Conservation (phyloP, 176 grass and related monocot genomes). For the Rhipidocladum racemiflorum region DNA sequence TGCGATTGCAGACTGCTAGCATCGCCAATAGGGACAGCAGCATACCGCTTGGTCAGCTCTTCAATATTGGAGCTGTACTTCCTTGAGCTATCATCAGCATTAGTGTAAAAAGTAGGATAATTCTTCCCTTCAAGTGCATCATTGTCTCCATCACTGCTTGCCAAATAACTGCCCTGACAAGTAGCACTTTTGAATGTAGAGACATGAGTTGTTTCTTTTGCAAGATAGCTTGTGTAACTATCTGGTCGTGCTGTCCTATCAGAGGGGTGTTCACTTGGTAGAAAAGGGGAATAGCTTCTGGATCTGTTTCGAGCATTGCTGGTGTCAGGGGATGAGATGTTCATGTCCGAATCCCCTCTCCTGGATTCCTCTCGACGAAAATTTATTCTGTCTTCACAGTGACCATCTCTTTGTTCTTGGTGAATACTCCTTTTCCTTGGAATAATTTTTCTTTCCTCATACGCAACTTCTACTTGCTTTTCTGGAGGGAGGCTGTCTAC, state of each 20-base stretch:
- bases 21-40: background rate
- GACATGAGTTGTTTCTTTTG: background rate
- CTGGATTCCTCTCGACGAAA: background rate
- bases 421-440: background rate
- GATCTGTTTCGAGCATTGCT: conserved; percentile 26
- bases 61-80: conserved; percentile 18
- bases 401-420: background rate
- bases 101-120: background rate
- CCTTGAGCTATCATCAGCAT: conserved; percentile 26
- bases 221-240: background rate
- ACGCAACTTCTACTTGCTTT: conserved; percentile 57
- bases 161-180: conserved; percentile 25
- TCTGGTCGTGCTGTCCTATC: background rate
- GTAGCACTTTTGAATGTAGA: background rate
- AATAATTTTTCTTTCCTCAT: conserved; percentile 37
- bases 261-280: background rate
- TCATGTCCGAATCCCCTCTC: conserved; percentile 48
- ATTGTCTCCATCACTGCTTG: background rate
- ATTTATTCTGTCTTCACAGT: conserved; percentile 25
- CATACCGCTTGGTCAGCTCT: conserved; percentile 17
- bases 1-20: conserved; percentile 15
- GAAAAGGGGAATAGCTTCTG: conserved; percentile 3
- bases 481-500: conserved; percentile 42
- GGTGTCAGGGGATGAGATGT: conserved; percentile 40
- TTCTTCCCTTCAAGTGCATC: background rate